A percentile compares a stretch with the other conserved stretches of the same genome.
These are phyloP conservation scores for Pseudoneurospora amorphoporcata DNA, from an alignment of 495 filamentous ascomycete species.

Conservation along the genomic window DNA sequence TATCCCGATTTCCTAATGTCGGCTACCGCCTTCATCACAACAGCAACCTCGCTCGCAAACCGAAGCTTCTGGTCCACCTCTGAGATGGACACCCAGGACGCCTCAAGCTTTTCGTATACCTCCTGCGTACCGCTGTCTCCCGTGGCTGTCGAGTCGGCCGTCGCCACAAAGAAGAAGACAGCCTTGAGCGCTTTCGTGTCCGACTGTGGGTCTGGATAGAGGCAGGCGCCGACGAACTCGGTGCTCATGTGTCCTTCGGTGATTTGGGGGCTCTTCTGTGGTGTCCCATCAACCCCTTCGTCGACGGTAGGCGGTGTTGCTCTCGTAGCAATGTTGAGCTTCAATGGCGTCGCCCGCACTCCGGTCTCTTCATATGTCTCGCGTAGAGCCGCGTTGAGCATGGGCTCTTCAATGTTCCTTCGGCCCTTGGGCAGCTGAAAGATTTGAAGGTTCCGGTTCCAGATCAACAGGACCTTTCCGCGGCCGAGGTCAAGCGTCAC, in stretches of 20 bases:
- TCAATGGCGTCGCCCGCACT: slow-evolving; percentile 23
- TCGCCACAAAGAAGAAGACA: slow-evolving; percentile 22
- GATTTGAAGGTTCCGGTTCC: slow-evolving; percentile 32
- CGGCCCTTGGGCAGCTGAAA: slow-evolving; percentile 38
- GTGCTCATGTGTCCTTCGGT: slow-evolving; percentile 16
- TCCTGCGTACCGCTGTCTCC: slow-evolving; percentile 18
- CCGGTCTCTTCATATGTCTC: slow-evolving; percentile 39
- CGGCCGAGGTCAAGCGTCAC: slow-evolving; percentile 30
- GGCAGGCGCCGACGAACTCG: slow-evolving; percentile 18
- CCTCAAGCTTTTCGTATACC: slow-evolving; percentile 18
- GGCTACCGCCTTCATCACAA: slow-evolving; percentile 15
- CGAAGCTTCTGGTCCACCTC: slow-evolving; percentile 13
- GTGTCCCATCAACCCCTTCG: not conserved
- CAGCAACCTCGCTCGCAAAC: slow-evolving; percentile 16
- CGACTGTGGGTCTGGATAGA: slow-evolving; percentile 23
- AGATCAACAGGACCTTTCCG: slow-evolving; percentile 29
- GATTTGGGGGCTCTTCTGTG: slow-evolving; percentile 12
- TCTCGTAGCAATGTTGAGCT: slow-evolving; percentile 27
- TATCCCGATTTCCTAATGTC: slow-evolving; percentile 18
- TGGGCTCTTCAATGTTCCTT: slow-evolving; percentile 34
- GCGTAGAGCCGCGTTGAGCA: slow-evolving; percentile 30
- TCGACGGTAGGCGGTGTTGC: slow-evolving; percentile 13
- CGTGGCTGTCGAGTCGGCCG: slow-evolving; percentile 14
- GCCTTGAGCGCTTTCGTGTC: slow-evolving; percentile 16
- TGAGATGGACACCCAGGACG: slow-evolving; percentile 15